Conservation (phyloP, 805 yeast genomes). For the Ogataea nakhonphanomensis region DNA sequence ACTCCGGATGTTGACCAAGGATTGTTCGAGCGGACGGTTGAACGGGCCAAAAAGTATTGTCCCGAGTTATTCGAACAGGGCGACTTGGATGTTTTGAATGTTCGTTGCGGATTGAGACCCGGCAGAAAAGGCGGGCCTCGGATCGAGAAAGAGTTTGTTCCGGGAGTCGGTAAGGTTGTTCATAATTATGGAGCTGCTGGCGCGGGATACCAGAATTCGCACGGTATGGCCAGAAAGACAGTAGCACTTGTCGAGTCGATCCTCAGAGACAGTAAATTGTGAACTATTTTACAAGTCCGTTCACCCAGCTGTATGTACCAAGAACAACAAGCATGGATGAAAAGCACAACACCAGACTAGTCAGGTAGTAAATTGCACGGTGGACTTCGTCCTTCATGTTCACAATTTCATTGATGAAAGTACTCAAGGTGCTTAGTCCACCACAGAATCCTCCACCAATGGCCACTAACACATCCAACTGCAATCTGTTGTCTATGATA, state of each 20-base stretch:
- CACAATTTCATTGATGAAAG: conserved; percentile 67
- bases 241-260: conserved; percentile 34
- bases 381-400: conserved; percentile 22
- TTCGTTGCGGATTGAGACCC: conserved; percentile 68
- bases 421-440: conserved; percentile 52
- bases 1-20: conserved; percentile 36
- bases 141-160: conserved; percentile 38
- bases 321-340: conserved; percentile 50
- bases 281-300: conserved; percentile 32
- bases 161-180: conserved; percentile 34
- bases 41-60: conserved; percentile 40
- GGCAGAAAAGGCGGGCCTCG: conserved; percentile 59
- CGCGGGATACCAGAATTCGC: conserved; percentile 61
- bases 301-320: conserved; percentile 73
- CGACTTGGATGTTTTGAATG: conserved; percentile 44
- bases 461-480: conserved; percentile 23
- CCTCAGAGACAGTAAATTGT: conserved; percentile 13
- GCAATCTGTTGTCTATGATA: conserved; percentile 15
- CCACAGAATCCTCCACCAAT: conserved; percentile 31
- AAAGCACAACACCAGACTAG: conserved; percentile 48
- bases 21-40: conserved; percentile 45
- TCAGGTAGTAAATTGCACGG: conserved; percentile 48
- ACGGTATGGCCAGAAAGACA: conserved; percentile 23
- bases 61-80: conserved; percentile 37
- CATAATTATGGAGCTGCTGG: conserved; percentile 76